phyloP scores from a whole-genome alignment of 495 filamentous ascomycete genomes.

The Aspergillus hancockii region DNA sequence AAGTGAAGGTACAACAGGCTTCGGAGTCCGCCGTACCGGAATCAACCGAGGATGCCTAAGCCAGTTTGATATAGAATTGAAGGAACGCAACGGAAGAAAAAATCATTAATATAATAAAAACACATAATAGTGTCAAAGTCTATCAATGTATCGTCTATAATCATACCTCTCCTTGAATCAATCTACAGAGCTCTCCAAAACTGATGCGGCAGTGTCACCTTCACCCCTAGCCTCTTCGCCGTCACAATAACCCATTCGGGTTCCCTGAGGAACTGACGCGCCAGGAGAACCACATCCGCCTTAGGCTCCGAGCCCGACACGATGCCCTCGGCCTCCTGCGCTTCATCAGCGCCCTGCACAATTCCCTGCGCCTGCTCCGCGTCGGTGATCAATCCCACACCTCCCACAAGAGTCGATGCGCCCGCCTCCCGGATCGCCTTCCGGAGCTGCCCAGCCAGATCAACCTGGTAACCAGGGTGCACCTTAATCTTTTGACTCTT shows the following conservation, averaged over 20 bases:
- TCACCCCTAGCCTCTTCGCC: constrained; percentile 60
- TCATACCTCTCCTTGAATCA: background rate
- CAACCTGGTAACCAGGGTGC: constrained; percentile 61
- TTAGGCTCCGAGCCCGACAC: constrained; percentile 40
- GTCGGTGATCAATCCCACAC: constrained; percentile 71
- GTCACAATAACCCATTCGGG: constrained; percentile 65
- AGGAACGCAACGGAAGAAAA: background rate
- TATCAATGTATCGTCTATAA: background rate
- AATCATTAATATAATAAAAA: background rate
- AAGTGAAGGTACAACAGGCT: background rate
- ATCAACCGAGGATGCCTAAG: too few species aligned
- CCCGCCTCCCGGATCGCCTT: constrained; percentile 56
- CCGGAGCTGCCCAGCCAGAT: constrained; percentile 61
- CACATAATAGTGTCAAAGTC: background rate
- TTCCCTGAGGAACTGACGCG: constrained; percentile 65
- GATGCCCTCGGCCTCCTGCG: constrained; percentile 39
- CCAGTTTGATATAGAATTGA: too few species aligned
- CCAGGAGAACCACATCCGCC: constrained; percentile 66
- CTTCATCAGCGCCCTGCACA: constrained; percentile 55
- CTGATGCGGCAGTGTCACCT: constrained; percentile 57
- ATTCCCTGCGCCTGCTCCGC: constrained; percentile 59
- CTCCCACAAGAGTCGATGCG: constrained; percentile 60
- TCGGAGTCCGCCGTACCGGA: constrained; percentile 3
- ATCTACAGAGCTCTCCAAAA: constrained; percentile 33
- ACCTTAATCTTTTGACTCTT: constrained; percentile 56